phyloP scores from a whole-genome alignment of 2,329 filamentous ascomycete species.

The Gyromitra esculenta region DNA sequence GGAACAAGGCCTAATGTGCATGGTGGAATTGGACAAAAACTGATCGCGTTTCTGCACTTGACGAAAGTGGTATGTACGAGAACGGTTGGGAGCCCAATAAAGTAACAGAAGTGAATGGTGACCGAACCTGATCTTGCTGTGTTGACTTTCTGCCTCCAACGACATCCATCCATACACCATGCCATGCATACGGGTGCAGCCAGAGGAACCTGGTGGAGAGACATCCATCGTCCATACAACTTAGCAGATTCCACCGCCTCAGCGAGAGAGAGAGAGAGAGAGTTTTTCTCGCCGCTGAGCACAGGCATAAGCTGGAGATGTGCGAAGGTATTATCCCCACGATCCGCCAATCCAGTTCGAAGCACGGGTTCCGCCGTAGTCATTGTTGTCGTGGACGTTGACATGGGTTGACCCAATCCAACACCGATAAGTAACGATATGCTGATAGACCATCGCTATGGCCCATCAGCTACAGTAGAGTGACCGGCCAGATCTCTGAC shows the following conservation, averaged over 20 bases:
- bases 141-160: slow-evolving; percentile 32
- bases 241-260: slow-evolving; percentile 26
- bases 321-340: slow-evolving; percentile 36
- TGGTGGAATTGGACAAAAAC: slow-evolving; percentile 47
- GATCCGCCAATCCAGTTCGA: slow-evolving; percentile 43
- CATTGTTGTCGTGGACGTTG: slow-evolving; percentile 16
- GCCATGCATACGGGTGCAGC: slow-evolving; percentile 20
- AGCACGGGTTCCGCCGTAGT: slow-evolving; percentile 51
- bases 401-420: slow-evolving; percentile 41
- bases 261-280: slow-evolving; percentile 16
- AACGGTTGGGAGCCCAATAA: slow-evolving; percentile 42
- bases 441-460: slow-evolving; percentile 46
- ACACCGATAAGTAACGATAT: slow-evolving; percentile 41
- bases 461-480: slow-evolving; percentile 36
- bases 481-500: slow-evolving; percentile 49
- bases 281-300: slow-evolving; percentile 42
- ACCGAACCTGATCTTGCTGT: slow-evolving; percentile 26
- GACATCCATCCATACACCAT: slow-evolving; percentile 30
- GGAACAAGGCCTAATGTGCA: slow-evolving; percentile 48
- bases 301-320: slow-evolving; percentile 40
- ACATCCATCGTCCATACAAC: slow-evolving; percentile 24
- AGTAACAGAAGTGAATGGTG: slow-evolving; percentile 37
- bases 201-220: slow-evolving; percentile 37
- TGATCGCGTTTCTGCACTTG: slow-evolving; percentile 46
- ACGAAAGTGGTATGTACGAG: slow-evolving; percentile 48